A percentile compares a stretch with the other conserved stretches of the same genome.
phyloP scores from a whole-genome alignment of 108 stramenopile genomes.

The Pseudonitzschia multiseries region DNA sequence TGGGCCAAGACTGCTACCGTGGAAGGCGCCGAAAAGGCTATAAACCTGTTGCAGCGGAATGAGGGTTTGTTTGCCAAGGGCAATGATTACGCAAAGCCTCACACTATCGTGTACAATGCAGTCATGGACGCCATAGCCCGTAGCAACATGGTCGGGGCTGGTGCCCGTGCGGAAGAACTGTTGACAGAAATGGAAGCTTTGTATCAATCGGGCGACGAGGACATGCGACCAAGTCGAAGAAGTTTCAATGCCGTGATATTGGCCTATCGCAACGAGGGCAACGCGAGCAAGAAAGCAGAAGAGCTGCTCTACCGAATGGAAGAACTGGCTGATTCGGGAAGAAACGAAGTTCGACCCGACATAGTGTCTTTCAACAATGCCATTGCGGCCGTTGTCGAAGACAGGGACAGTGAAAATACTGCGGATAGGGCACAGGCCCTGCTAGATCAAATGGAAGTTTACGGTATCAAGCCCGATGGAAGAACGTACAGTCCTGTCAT shows the following conservation, averaged over 20 bases:
- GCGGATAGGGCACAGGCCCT: slow-evolving; percentile 28
- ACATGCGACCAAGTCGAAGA: slow-evolving; percentile 42
- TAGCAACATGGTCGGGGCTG: slow-evolving; percentile 33
- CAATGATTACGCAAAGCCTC: slow-evolving; percentile 18
- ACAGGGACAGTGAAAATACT: slow-evolving; percentile 6
- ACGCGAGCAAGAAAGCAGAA: slow-evolving; percentile 13
- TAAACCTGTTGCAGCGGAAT: slow-evolving; percentile 21
- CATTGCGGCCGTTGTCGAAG: slow-evolving; percentile 14
- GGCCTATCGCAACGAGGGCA: slow-evolving; percentile 12
- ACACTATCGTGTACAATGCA: slow-evolving; percentile 50
- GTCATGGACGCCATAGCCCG: slow-evolving; percentile 41
- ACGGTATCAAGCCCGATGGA: slow-evolving; percentile 23
- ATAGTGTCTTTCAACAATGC: slow-evolving; percentile 16
- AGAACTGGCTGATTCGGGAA: slow-evolving; percentile 1
- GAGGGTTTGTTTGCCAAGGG: slow-evolving; percentile 12
- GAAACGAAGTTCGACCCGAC: slow-evolving; percentile 13
- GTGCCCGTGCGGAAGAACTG: slow-evolving; percentile 48
- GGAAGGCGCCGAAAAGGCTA: slow-evolving; percentile 14
- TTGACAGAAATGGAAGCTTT: slow-evolving; percentile 43
- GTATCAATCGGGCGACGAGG: slow-evolving; percentile 33
- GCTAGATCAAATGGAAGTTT: slow-evolving; percentile 27
- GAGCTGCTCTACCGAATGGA: slow-evolving; percentile 17
- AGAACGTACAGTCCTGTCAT: slow-evolving; percentile 29
- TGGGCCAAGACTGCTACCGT: slow-evolving; percentile 26
- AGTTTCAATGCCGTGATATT: slow-evolving; percentile 51